Evolutionary conservation across 352 stramenopile species (phyloP).

Genomic region (Phytophthora parvispora): DNA sequence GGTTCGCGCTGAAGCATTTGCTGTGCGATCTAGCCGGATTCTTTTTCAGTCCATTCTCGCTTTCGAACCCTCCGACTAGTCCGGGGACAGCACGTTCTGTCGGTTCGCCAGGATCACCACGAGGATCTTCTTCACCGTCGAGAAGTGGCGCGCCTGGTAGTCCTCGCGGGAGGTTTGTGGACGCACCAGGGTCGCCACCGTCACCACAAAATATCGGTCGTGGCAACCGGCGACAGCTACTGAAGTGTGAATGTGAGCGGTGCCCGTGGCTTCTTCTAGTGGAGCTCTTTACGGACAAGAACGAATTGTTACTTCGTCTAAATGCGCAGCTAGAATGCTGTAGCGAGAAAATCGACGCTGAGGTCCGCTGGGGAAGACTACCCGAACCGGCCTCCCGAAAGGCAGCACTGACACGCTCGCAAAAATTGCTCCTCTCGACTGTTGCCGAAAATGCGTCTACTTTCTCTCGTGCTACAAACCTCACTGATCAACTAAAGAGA

Average conservation of each 20-base stretch:
- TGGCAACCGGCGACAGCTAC: slow-evolving; percentile 53
- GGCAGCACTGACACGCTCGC: slow-evolving; percentile 66
- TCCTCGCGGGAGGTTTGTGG: slow-evolving; percentile 26
- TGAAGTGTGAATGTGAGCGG: slow-evolving; percentile 75
- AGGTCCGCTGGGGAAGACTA: slow-evolving; percentile 79
- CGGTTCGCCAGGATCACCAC: slow-evolving; percentile 12
- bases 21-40: slow-evolving; percentile 71
- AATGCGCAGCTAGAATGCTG: slow-evolving; percentile 78
- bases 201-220: slow-evolving; percentile 30
- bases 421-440: slow-evolving; percentile 69
- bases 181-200: slow-evolving; percentile 26
- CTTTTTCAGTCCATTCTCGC: slow-evolving; percentile 67
- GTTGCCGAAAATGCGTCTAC: slow-evolving; percentile 44
- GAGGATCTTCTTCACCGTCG: slow-evolving; percentile 30
- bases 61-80: slow-evolving; percentile 22
- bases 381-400: slow-evolving; percentile 75
- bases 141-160: slow-evolving; percentile 21
- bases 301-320: slow-evolving; percentile 79
- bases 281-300: slow-evolving; percentile 75
- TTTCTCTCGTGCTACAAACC: slow-evolving; percentile 51
- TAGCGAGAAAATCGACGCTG: slow-evolving; percentile 79
- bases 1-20: slow-evolving; percentile 61
- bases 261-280: slow-evolving; percentile 83
- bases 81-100: slow-evolving; percentile 5
- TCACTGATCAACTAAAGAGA: slow-evolving; percentile 72